Evolutionary conservation across 2,329 filamentous ascomycete genomes (phyloP).

Genomic region (Hypoxylon rubiginosum): DNA sequence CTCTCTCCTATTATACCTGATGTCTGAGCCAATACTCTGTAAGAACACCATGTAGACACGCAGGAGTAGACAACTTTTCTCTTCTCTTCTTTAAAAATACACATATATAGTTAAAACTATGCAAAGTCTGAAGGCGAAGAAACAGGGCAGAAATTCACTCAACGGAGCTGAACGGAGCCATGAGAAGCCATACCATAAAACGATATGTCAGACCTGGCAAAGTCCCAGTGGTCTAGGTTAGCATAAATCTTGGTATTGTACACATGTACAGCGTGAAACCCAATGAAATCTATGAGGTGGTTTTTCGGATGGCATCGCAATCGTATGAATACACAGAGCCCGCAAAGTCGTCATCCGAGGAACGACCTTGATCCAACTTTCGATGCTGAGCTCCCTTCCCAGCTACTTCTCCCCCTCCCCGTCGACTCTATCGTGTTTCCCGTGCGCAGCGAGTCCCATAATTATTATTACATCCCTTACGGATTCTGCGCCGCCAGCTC

Average conservation of each 20-base stretch:
- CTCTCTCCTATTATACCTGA: not conserved
- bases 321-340: constrained; percentile 46
- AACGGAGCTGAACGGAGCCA: constrained; percentile 16
- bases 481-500: constrained; percentile 69
- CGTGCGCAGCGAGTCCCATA: constrained; percentile 48
- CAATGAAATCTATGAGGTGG: constrained; percentile 51
- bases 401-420: constrained; percentile 5
- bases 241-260: constrained; percentile 50
- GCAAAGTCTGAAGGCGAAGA: not conserved
- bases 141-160: constrained; percentile 24
- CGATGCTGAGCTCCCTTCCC: constrained; percentile 25
- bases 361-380: constrained; percentile 33
- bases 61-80: not conserved
- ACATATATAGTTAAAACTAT: not conserved
- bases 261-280: constrained; percentile 52
- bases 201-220: constrained; percentile 25
- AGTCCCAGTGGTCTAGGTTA: constrained; percentile 40
- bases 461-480: constrained; percentile 52
- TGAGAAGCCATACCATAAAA: constrained; percentile 22
- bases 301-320: constrained; percentile 44
- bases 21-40: not conserved
- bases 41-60: not conserved
- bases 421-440: constrained; percentile 44
- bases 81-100: not conserved
- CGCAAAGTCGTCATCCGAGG: constrained; percentile 26